Evolutionary conservation across 345 rosid species (phyloP), one percentile per base, ranked within the genome.

Genomic region (Bruguiera gymnorhiza): DNA sequence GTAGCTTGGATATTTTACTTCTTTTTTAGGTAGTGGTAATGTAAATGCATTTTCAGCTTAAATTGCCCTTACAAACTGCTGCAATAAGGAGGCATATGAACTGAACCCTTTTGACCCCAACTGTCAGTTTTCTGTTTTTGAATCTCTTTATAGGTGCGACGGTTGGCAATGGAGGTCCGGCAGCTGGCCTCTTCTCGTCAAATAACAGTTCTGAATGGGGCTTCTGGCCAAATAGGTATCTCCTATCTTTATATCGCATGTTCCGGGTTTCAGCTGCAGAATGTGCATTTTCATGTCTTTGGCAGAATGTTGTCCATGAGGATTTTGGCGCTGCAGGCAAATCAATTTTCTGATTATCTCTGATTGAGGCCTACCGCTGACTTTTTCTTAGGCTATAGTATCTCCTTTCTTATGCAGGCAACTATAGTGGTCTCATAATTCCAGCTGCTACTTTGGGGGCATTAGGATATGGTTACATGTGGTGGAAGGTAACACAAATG

Each of bases 401-500:
- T 32, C 21, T 26, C 19, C 39, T 32, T 11, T 19, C 51, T 66
- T 63, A 50, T 54, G 48, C 84, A 92, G 99, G 88, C 78, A 89
- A 83, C 72, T 70, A 74, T 37, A 82, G 80, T 19, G 75, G 86
- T 24, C 80, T 87, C 37, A 70, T 96, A 68, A 66, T 88, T 58
- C 98, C 97, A 34, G 97, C 88, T 67, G 96, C 96, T 31, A 75
- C 96, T 21, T 19, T 88, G 75, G 98, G 99, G 69, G 96, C 89
- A 26, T 63, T 96, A 82, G 97, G 99, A 56, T 96, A 96, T 84
- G 98, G 96, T 68, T 96, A 96, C 73, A 90, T 92, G 98, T 92
- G 99, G 97, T 96, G 89, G 93, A 96, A 96, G 97, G 98, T 95
- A 80, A 77, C 65, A 27, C 66, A 21, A 63, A 60, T 53, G 37